Evolutionary conservation across 768 basidiomycete species (phyloP).

Genomic region (Rhizopogon vesiculosus): DNA sequence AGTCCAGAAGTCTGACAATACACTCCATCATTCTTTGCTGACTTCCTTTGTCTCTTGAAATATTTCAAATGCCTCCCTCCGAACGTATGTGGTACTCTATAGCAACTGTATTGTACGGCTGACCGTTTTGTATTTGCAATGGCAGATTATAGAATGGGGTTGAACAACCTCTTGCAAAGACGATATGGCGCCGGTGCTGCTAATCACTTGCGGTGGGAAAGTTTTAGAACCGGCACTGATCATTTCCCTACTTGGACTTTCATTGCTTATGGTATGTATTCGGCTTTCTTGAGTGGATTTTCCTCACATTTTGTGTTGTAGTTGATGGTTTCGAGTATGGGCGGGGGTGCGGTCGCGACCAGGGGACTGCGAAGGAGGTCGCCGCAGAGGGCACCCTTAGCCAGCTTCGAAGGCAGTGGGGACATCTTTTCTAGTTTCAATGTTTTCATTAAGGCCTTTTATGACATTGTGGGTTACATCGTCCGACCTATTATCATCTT

Average conservation of each 20-base stretch:
- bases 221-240: conserved; percentile 15
- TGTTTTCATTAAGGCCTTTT: neutral
- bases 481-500: neutral
- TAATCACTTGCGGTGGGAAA: conserved; percentile 23
- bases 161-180: conserved; percentile 27
- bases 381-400: conserved; percentile 22
- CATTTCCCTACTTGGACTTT: conserved; percentile 20
- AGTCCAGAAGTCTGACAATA: neutral
- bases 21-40: neutral
- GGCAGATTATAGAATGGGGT: conserved; percentile 12
- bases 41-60: neutral
- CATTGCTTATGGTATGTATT: conserved; percentile 20
- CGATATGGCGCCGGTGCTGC: conserved; percentile 24
- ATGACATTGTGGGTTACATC: neutral
- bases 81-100: neutral
- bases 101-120: neutral
- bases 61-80: neutral
- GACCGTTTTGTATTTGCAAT: neutral
- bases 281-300: neutral
- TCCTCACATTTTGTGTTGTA: conserved; percentile 6
- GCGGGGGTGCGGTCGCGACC: conserved; percentile 19
- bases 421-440: neutral
- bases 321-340: conserved; percentile 24
- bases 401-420: conserved; percentile 18
- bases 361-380: conserved; percentile 24